Conservation (phyloP, 2,329 filamentous ascomycete species). For the Neopestalotiopsis clavispora region DNA sequence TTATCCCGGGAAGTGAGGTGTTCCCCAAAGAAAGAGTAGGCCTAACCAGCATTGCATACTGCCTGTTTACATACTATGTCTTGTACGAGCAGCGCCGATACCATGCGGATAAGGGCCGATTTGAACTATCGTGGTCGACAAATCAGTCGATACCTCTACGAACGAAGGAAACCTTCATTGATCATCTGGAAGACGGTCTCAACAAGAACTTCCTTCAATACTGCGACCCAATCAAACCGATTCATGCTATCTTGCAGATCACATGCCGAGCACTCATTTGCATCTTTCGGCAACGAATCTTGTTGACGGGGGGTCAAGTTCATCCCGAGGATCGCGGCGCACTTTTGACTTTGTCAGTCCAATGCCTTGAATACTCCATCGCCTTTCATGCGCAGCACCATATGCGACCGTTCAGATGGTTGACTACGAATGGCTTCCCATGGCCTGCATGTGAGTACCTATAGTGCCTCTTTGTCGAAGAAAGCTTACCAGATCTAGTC, state of each 20-base stretch:
- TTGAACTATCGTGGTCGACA: slow-evolving; percentile 11
- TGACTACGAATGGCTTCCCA: slow-evolving; percentile 2
- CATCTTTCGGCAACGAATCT: slow-evolving; percentile 7
- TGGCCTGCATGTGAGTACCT: slow-evolving; percentile 8
- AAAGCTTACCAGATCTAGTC: slow-evolving; percentile 1
- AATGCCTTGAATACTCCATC: background rate
- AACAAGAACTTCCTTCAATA: slow-evolving; percentile 7
- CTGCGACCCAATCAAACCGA: slow-evolving; percentile 16
- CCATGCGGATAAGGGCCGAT: slow-evolving; percentile 3
- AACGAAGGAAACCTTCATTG: slow-evolving; percentile 8
- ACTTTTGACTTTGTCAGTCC: background rate
- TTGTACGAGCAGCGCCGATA: slow-evolving; percentile 12
- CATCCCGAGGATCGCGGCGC: background rate
- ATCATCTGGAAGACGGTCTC: background rate
- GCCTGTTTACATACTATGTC: slow-evolving; percentile 15
- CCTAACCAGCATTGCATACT: slow-evolving; percentile 15
- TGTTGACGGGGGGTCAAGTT: background rate
- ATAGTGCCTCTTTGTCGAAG: background rate
- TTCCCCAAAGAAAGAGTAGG: background rate
- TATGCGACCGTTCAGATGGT: background rate
- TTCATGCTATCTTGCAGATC: slow-evolving; percentile 13
- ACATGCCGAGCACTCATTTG: background rate
- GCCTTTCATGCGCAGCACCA: background rate
- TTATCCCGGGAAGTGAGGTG: background rate
- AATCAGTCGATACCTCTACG: background rate